phyloP scores from a whole-genome alignment of 2,329 filamentous ascomycete genomes.

The Eutypa lata region DNA sequence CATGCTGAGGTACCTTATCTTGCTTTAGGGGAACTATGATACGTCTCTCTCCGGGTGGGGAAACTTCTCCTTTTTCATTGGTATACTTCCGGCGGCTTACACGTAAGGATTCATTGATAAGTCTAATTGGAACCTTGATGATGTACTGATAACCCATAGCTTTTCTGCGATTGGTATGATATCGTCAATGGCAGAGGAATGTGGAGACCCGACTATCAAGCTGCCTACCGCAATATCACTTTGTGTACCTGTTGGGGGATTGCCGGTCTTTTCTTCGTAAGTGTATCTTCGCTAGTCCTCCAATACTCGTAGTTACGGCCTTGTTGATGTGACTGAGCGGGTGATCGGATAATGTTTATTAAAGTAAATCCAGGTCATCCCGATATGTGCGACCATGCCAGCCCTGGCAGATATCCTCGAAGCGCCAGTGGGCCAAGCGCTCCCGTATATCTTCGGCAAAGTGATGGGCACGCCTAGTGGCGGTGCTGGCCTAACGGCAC shows the following conservation, averaged over 20 bases:
- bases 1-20: no score
- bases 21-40: conserved; percentile 52
- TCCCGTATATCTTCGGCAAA: conserved; percentile 49
- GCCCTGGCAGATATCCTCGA: conserved; percentile 40
- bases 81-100: conserved; percentile 56
- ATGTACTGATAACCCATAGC: conserved; percentile 9
- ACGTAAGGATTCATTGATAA: conserved; percentile 27
- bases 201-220: conserved; percentile 47
- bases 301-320: neutral
- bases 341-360: no score
- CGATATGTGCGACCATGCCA: conserved; percentile 45
- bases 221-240: conserved; percentile 50
- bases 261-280: conserved; percentile 50
- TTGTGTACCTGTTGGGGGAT: conserved; percentile 50
- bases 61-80: conserved; percentile 60
- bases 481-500: conserved; percentile 48
- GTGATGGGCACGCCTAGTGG: conserved; percentile 51
- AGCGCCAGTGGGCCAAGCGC: conserved; percentile 50
- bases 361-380: conserved; percentile 36
- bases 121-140: neutral
- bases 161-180: conserved; percentile 62
- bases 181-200: conserved; percentile 60
- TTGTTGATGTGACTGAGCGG: neutral
- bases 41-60: conserved; percentile 54
- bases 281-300: conserved; percentile 4